Conservation (phyloP, 2,329 filamentous ascomycete species). For the Colletotrichum viniferum region DNA sequence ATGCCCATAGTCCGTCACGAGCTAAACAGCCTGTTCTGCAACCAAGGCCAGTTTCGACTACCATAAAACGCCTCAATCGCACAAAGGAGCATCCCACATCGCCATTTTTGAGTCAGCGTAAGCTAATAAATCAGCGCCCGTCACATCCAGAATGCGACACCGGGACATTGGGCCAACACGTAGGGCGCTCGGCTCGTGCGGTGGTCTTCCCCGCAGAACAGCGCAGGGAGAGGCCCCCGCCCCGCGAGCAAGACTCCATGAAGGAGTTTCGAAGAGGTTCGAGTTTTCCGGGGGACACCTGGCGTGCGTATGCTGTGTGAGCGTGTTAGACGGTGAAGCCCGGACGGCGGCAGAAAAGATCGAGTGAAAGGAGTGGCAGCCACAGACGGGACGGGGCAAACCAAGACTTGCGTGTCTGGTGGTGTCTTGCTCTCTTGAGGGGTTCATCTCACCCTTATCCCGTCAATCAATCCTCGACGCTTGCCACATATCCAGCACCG, state of each 20-base stretch:
- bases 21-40: background rate
- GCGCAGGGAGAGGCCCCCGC: background rate
- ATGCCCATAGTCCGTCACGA: background rate
- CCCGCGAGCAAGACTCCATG: background rate
- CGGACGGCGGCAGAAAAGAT: background rate
- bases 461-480: background rate
- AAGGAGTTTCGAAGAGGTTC: slow-evolving; percentile 14
- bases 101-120: background rate
- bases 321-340: background rate
- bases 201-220: slow-evolving; percentile 2
- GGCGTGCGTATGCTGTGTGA: background rate
- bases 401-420: background rate
- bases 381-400: background rate
- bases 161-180: background rate
- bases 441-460: slow-evolving; percentile 8
- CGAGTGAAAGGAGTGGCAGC: background rate
- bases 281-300: slow-evolving; percentile 8
- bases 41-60: background rate
- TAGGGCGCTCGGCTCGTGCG: background rate
- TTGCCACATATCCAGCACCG: background rate
- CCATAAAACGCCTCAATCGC: background rate
- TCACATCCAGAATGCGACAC: background rate
- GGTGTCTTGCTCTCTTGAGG: background rate
- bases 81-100: background rate
- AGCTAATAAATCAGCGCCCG: background rate